Evolutionary conservation across 768 basidiomycete genomes (phyloP).

Genomic region (Erythrobasidium yunnanense): DNA sequence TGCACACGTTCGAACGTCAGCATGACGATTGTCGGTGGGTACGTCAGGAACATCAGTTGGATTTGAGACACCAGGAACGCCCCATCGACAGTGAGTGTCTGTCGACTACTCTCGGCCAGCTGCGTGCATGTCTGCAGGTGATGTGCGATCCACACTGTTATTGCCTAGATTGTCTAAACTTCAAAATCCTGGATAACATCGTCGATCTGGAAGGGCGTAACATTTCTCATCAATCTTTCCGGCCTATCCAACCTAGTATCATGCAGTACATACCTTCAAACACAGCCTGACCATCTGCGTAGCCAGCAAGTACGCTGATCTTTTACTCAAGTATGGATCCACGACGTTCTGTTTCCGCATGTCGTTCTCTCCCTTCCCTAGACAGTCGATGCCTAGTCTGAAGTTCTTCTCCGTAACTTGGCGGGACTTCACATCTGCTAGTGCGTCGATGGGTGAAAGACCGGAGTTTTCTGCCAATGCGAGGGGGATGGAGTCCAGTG

Average conservation of each 20-base stretch:
- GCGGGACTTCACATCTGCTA: conserved; percentile 87
- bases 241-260: too few relatives aligned
- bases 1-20: too few relatives aligned
- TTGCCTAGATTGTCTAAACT: conserved; percentile 6
- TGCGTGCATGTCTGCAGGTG: too few relatives aligned
- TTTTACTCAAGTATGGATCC: conserved; percentile 91
- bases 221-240: too few relatives aligned
- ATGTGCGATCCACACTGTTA: too few relatives aligned
- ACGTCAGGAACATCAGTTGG: too few relatives aligned
- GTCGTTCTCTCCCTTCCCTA: conserved; percentile 74
- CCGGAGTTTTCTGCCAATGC: conserved; percentile 98
- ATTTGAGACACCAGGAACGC: too few relatives aligned
- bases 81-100: too few relatives aligned
- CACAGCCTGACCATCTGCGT: conserved; percentile 56
- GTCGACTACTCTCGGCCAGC: too few relatives aligned
- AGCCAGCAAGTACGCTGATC: conserved; percentile 93
- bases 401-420: conserved; percentile 79
- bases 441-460: conserved; percentile 85
- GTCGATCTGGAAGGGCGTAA: conserved; percentile 29
- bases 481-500: conserved; percentile 85
- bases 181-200: conserved; percentile 32
- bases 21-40: too few relatives aligned
- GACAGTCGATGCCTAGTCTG: conserved; percentile 83
- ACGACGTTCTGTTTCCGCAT: conserved; percentile 97
- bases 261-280: conserved; percentile 27